Percentiles rank a stretch among this genome's conserved stretches.
Evolutionary conservation across 164 flowering plant genomes (phyloP).

Genomic region (Nymphaea colorata): DNA sequence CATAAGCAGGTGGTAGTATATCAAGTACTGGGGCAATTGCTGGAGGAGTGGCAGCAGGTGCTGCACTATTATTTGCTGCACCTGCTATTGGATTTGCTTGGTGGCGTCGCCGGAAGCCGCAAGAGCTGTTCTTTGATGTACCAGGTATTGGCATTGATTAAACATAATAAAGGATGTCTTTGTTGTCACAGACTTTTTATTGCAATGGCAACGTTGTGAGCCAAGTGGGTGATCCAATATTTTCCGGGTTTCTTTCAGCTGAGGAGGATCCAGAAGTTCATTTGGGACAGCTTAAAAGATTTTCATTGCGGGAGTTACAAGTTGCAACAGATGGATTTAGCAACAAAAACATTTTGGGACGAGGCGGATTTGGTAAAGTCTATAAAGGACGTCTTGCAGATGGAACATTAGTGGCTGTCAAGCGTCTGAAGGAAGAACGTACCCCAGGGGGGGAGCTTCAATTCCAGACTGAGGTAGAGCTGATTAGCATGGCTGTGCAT

Average conservation of each 20-base stretch:
- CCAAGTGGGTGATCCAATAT: not conserved
- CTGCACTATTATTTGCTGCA: constrained; percentile 38
- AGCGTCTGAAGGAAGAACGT: constrained; percentile 33
- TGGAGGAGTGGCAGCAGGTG: constrained; percentile 46
- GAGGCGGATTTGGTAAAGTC: constrained; percentile 43
- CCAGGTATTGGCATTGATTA: not conserved
- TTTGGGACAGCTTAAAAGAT: constrained; percentile 38
- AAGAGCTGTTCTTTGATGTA: constrained; percentile 17
- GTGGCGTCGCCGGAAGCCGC: constrained; percentile 38
- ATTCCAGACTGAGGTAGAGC: constrained; percentile 36
- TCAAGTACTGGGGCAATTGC: constrained; percentile 38
- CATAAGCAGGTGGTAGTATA: constrained; percentile 14
- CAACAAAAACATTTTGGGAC: constrained; percentile 31
- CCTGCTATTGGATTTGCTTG: constrained; percentile 37
- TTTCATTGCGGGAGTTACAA: constrained; percentile 32
- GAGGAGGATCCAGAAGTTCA: constrained; percentile 48
- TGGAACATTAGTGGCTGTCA: constrained; percentile 37
- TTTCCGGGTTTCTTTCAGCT: constrained; percentile 16
- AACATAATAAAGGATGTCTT: no score
- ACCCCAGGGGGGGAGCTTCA: constrained; percentile 35
- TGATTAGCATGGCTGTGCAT: constrained; percentile 41
- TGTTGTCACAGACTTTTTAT: no score
- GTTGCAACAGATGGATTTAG: constrained; percentile 39
- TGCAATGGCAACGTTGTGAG: no score
- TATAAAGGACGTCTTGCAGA: constrained; percentile 38